These are phyloP conservation scores for Ceratocystis variospora DNA, from an alignment of 2,329 filamentous ascomycete genomes.

Conservation along the genomic window DNA sequence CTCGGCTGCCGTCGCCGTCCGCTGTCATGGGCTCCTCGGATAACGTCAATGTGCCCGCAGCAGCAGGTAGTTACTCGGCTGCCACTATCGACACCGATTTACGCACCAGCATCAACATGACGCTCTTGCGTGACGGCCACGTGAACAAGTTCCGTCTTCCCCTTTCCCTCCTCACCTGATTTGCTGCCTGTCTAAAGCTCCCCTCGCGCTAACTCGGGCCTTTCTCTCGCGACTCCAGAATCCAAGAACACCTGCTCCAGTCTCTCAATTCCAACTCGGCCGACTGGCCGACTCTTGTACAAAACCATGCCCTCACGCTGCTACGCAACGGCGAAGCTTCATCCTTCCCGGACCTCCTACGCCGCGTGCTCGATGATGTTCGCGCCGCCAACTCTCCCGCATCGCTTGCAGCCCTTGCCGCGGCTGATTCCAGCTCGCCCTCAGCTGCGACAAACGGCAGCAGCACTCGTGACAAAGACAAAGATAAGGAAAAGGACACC, in stretches of 20 bases:
- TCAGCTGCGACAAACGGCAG: slow-evolving; percentile 20
- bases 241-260: slow-evolving; percentile 51
- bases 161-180: not conserved
- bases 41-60: slow-evolving; percentile 41
- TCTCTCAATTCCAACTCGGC: slow-evolving; percentile 43
- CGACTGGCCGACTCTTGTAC: slow-evolving; percentile 50
- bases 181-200: too few relatives aligned
- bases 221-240: slow-evolving; percentile 29
- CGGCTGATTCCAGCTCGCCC: slow-evolving; percentile 22
- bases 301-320: slow-evolving; percentile 45
- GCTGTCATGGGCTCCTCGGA: slow-evolving; percentile 6
- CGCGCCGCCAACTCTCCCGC: slow-evolving; percentile 33
- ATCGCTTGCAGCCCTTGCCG: not conserved
- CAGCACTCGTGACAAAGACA: slow-evolving; percentile 12
- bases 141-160: slow-evolving; percentile 38
- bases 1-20: not conserved
- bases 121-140: slow-evolving; percentile 45
- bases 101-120: slow-evolving; percentile 47
- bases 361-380: slow-evolving; percentile 48
- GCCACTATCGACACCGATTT: slow-evolving; percentile 49
- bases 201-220: too few relatives aligned
- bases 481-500: slow-evolving; percentile 17
- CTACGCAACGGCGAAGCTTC: slow-evolving; percentile 46
- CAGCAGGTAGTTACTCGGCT: slow-evolving; percentile 45
- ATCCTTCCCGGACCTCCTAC: slow-evolving; percentile 47